Evolutionary conservation across 148 eudicot species (phyloP), one percentile per base, ranked within the genome.

Genomic region (Talinum fruticosum): DNA sequence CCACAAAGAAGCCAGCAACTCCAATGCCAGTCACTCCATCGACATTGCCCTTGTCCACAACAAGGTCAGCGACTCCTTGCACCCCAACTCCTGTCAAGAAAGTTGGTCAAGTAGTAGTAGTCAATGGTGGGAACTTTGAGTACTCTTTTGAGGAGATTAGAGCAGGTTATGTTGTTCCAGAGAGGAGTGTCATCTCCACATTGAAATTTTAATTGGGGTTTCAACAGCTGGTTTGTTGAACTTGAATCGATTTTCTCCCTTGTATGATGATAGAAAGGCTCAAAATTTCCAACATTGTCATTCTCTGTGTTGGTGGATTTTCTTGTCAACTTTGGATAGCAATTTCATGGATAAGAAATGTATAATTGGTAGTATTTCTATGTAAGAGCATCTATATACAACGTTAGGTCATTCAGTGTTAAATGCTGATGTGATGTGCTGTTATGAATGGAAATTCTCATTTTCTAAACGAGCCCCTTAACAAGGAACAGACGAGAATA

Each of bases 141-240:
- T 88, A 90, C 72, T 91, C 98, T 12, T 93, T 83, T 74, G 97
- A 93, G 83, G 94, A 93, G 82, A 81, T 78, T 21, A 84, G 95
- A 83, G 92, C 94, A 59, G 89, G 91, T n/a, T 87, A 85, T 80
- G 77, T 74, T 57, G 33, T 80, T 45, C 84, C 88, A 2, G 73
- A 72, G 75, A 76, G 65, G 76, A 57, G 61, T 70, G 35, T 74
- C 10, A 49, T 38, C 69, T 59, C 83, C 41, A 66, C 76, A 36
- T 53, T 84, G 36, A 81, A 76, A 69, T 75, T 73, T 76, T 47
- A 64, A 79, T 28, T 4, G 64, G 70, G 3, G 33, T 64, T 28
- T 53, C 74, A 10, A 68, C 45, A 62, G 32, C 57, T 69, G 69
- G 7, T 38, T 75, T 26, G 75, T 59, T 69, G 79, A 75, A 38